These are phyloP conservation scores for Protomyces inundatus DNA, from an alignment of 1,139 yeast genomes.

Conservation along the genomic window DNA sequence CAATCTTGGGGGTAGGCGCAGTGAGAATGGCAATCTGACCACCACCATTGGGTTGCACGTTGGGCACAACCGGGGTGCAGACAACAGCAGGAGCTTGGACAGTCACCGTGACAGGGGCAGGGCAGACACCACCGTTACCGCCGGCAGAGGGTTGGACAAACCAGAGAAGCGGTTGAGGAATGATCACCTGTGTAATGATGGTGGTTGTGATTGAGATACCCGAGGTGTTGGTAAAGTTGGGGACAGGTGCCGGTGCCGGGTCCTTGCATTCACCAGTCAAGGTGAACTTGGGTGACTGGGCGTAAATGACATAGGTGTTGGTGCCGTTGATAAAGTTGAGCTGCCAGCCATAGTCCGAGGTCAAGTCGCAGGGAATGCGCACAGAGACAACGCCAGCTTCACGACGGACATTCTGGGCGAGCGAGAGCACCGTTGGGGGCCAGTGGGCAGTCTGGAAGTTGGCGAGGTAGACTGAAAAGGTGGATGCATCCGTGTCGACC, in stretches of 20 bases:
- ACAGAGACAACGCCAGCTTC: constrained; percentile 11
- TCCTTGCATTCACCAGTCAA: constrained; percentile 19
- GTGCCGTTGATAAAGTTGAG: constrained; percentile 27
- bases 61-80: not conserved
- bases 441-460: constrained; percentile 24
- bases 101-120: constrained; percentile 20
- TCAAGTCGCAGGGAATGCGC: constrained; percentile 25
- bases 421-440: constrained; percentile 20
- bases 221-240: constrained; percentile 15
- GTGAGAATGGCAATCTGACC: not conserved
- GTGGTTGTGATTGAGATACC: not conserved
- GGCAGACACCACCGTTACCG: constrained; percentile 13
- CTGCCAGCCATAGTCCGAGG: constrained; percentile 18
- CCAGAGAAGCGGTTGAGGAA: constrained; percentile 15
- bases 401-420: constrained; percentile 13
- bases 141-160: constrained; percentile 14
- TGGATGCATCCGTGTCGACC: constrained; percentile 27
- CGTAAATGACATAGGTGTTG: constrained; percentile 28
- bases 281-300: constrained; percentile 24
- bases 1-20: too few species aligned
- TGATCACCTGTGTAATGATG: constrained; percentile 11
- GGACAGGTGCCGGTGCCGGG: constrained; percentile 10
- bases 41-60: not conserved
- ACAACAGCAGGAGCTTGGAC: constrained; percentile 15
- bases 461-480: constrained; percentile 21